Conservation (phyloP, 306 rosid species). For the Delonix regia region DNA sequence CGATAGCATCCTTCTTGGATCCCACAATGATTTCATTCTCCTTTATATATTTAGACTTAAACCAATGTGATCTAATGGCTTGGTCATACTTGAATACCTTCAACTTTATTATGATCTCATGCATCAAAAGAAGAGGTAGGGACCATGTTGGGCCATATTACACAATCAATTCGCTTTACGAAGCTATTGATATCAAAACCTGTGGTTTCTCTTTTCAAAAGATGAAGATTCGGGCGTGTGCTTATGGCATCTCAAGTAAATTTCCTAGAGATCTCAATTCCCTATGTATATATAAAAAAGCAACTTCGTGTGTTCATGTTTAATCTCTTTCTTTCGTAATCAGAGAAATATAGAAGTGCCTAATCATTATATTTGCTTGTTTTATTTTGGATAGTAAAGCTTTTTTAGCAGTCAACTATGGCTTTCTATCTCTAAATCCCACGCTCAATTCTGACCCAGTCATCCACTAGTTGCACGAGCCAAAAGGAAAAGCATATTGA, state of each 20-base stretch:
- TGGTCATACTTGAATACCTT: not conserved
- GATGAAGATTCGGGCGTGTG: conserved; percentile 27
- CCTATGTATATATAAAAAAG: conserved; percentile 5
- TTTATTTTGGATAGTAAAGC: too few species aligned
- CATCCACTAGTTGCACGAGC: too few species aligned
- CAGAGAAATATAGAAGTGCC: conserved; percentile 30
- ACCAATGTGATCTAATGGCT: not conserved
- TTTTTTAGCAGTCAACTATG: too few species aligned
- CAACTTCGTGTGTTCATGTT: not conserved
- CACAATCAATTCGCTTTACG: too few species aligned
- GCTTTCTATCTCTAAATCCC: too few species aligned
- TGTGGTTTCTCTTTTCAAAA: conserved; percentile 14
- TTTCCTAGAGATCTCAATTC: not conserved
- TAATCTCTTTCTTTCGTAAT: not conserved
- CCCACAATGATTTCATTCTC: not conserved
- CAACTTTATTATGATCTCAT: too few species aligned
- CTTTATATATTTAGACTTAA: too few species aligned
- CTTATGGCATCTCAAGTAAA: conserved; percentile 34
- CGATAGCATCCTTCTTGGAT: not conserved
- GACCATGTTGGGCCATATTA: too few species aligned
- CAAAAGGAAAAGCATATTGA: too few species aligned
- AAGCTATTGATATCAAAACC: not conserved
- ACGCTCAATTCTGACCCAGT: too few species aligned
- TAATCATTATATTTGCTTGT: not conserved
- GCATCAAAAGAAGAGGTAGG: too few species aligned